A percentile compares a stretch with the other conserved stretches of the same genome.
phyloP scores from a whole-genome alignment of 2,329 filamentous ascomycete species.

The Neonectria ditissima region DNA sequence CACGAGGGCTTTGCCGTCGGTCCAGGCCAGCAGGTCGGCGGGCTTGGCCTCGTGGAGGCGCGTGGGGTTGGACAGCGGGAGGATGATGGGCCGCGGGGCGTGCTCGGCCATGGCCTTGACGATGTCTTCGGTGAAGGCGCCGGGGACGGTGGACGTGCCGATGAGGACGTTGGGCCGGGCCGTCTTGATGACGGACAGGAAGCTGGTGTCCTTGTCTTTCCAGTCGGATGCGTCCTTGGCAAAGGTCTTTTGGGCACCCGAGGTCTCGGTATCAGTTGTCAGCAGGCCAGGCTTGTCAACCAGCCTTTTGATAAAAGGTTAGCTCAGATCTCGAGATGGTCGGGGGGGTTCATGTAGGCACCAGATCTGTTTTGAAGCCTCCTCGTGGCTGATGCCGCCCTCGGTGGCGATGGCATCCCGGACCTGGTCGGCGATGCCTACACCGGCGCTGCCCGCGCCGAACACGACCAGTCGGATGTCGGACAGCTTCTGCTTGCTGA shows the following conservation, averaged over 20 bases:
- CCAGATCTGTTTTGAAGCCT: conserved; percentile 85
- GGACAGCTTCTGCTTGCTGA: conserved; percentile 72
- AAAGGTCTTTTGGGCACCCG: conserved; percentile 74
- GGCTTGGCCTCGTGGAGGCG: conserved; percentile 85
- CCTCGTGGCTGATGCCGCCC: conserved; percentile 73
- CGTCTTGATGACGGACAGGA: conserved; percentile 75
- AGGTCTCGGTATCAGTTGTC: conserved; percentile 71
- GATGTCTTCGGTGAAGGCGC: conserved; percentile 79
- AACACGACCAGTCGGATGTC: conserved; percentile 82
- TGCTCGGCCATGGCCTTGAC: conserved; percentile 81
- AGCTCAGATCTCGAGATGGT: background rate
- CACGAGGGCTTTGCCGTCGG: conserved; percentile 79
- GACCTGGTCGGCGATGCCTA: conserved; percentile 88
- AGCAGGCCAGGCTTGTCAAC: conserved; percentile 86
- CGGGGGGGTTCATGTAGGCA: conserved; percentile 48
- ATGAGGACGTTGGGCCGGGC: conserved; percentile 85
- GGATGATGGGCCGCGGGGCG: conserved; percentile 78
- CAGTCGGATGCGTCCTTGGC: conserved; percentile 74
- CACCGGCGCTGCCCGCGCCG: conserved; percentile 84
- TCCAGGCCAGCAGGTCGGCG: conserved; percentile 81
- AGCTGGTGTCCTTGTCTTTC: conserved; percentile 65
- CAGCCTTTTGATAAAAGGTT: conserved; percentile 63
- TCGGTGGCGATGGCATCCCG: conserved; percentile 81
- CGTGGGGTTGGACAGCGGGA: conserved; percentile 89
- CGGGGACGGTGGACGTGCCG: conserved; percentile 84